These are phyloP conservation scores for Claviceps pusilla DNA, from an alignment of 2,329 filamentous ascomycete genomes.

Conservation along the genomic window DNA sequence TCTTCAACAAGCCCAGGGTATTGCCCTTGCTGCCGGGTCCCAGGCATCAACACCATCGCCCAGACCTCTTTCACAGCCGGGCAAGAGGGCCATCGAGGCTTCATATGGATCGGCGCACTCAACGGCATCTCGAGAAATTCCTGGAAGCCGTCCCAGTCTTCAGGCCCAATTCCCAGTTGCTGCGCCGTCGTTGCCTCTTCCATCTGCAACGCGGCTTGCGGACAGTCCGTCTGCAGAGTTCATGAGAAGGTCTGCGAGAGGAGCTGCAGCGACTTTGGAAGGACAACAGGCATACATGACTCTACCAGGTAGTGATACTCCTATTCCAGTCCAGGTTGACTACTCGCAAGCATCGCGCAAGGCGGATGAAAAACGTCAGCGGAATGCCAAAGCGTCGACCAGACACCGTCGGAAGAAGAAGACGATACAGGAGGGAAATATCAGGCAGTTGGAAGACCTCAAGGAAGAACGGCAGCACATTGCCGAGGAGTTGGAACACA, in stretches of 20 bases:
- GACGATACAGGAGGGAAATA: constrained; percentile 62
- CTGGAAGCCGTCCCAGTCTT: constrained; percentile 8
- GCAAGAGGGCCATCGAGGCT: constrained; percentile 12
- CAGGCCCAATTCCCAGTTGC: constrained; percentile 12
- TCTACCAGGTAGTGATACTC: constrained; percentile 22
- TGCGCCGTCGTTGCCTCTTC: constrained; percentile 10
- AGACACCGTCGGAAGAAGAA: constrained; percentile 70
- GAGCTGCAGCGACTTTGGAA: constrained; percentile 15
- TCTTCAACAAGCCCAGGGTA: constrained; percentile 13
- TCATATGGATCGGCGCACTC: constrained; percentile 12
- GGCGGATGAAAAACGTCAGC: constrained; percentile 70
- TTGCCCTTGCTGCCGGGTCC: constrained; percentile 10
- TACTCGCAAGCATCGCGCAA: constrained; percentile 68
- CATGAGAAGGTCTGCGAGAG: constrained; percentile 16
- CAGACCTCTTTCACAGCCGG: constrained; percentile 23
- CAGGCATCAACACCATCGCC: constrained; percentile 13
- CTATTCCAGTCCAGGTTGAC: constrained; percentile 54
- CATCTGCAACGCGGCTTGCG: constrained; percentile 8
- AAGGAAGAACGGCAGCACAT: constrained; percentile 56
- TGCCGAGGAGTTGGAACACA: constrained; percentile 33
- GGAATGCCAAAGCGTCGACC: constrained; percentile 74
- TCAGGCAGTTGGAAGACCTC: constrained; percentile 51
- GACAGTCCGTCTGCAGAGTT: constrained; percentile 15
- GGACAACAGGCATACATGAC: constrained; percentile 25
- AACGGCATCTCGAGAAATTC: constrained; percentile 9